phyloP scores from a whole-genome alignment of 1,284 basidiomycete species.

The Omphalotus olearius region DNA sequence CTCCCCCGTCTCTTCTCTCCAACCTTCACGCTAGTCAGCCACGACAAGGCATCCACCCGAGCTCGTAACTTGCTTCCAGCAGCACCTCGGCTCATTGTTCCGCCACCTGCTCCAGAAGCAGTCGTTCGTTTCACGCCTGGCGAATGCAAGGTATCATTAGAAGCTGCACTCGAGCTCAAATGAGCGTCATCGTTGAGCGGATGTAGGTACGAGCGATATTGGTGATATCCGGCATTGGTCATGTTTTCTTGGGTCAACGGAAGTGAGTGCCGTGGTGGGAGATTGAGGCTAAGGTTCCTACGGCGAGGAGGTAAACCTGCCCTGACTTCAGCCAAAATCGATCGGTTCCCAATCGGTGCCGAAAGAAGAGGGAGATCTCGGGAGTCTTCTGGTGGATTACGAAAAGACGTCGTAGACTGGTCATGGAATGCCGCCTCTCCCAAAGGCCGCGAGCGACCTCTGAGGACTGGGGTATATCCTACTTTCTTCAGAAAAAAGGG shows the following conservation, averaged over 20 bases:
- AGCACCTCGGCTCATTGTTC: conserved; percentile 57
- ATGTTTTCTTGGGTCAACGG: too few species aligned
- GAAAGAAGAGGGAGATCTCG: conserved; percentile 42
- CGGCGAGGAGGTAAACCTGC: conserved; percentile 40
- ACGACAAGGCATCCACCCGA: conserved; percentile 60
- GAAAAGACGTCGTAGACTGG: conserved; percentile 37
- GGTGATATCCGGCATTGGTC: background rate
- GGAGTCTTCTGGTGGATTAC: conserved; percentile 39
- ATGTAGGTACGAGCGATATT: background rate
- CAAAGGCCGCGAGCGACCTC: conserved; percentile 27
- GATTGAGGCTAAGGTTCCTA: conserved; percentile 13
- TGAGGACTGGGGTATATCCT: conserved; percentile 26
- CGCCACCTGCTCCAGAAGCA: conserved; percentile 18
- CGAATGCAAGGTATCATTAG: conserved; percentile 5
- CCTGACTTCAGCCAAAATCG: conserved; percentile 66
- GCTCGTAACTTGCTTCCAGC: conserved; percentile 40
- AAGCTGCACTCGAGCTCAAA: background rate
- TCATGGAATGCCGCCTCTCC: conserved; percentile 13
- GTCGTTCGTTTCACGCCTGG: background rate
- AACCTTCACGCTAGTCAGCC: conserved; percentile 70
- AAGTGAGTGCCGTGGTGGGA: conserved; percentile 1
- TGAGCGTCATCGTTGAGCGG: background rate
- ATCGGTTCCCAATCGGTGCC: conserved; percentile 62
- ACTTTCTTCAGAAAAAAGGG: conserved; percentile 36
- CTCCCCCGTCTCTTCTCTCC: conserved; percentile 35